Conservation (phyloP, 768 basidiomycete genomes). For the Steccherinum ochraceum region DNA sequence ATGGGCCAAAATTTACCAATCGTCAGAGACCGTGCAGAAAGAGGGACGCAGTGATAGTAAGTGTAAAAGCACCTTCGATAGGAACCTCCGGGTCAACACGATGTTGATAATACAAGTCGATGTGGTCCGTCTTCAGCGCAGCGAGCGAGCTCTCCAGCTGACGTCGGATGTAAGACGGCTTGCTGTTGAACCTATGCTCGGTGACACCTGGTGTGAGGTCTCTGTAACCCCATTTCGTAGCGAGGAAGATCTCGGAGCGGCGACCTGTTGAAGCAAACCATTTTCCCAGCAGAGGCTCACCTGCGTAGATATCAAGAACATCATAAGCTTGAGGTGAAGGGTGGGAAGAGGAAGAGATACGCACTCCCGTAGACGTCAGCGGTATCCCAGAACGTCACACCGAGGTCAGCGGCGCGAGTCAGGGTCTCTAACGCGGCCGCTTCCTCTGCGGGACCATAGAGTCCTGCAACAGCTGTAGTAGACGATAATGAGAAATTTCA, state of each 20-base stretch:
- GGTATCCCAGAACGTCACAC: slow-evolving; percentile 44
- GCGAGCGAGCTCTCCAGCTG: slow-evolving; percentile 4
- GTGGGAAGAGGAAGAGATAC: not conserved
- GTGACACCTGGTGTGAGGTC: not conserved
- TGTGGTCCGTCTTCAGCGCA: slow-evolving; percentile 9
- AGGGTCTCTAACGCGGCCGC: slow-evolving; percentile 35
- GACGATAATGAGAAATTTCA: slow-evolving; percentile 23
- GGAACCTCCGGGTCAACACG: slow-evolving; percentile 15
- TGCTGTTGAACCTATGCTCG: slow-evolving; percentile 8
- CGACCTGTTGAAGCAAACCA: slow-evolving; percentile 49
- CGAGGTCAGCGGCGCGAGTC: too few species aligned
- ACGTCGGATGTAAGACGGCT: slow-evolving; percentile 4
- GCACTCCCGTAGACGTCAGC: slow-evolving; percentile 32
- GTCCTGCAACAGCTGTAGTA: slow-evolving; percentile 17
- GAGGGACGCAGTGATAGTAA: slow-evolving; percentile 18
- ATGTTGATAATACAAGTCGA: slow-evolving; percentile 14
- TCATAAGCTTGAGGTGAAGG: too few species aligned
- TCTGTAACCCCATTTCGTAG: slow-evolving; percentile 46
- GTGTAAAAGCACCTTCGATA: slow-evolving; percentile 20
- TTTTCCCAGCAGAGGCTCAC: not conserved
- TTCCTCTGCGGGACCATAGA: slow-evolving; percentile 26
- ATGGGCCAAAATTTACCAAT: not conserved
- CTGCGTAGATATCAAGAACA: not conserved
- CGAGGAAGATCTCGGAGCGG: slow-evolving; percentile 50
- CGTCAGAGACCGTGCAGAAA: too few species aligned